phyloP scores from a whole-genome alignment of 495 filamentous ascomycete genomes.

The Cryomyces minteri region DNA sequence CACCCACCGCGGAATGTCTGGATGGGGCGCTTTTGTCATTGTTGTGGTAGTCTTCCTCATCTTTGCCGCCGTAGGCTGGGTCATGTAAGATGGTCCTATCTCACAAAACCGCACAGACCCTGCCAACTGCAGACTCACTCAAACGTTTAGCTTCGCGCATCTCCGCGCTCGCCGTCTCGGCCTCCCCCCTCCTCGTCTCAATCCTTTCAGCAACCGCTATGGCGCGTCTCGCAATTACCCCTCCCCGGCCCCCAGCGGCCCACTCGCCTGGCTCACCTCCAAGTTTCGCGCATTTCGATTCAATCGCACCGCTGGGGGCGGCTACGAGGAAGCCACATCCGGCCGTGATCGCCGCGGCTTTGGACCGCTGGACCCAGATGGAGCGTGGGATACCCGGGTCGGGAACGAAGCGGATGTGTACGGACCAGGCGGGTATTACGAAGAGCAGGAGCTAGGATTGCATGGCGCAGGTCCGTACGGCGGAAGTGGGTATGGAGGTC shows the following conservation, averaged over 20 bases:
- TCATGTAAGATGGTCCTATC: slow-evolving; percentile 8
- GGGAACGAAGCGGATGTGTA: slow-evolving; percentile 39
- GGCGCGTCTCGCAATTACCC: slow-evolving; percentile 11
- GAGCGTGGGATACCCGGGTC: slow-evolving; percentile 54
- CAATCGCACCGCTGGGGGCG: slow-evolving; percentile 24
- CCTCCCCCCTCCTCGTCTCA: slow-evolving; percentile 39
- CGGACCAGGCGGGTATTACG: slow-evolving; percentile 29
- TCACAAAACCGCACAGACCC: too few species aligned
- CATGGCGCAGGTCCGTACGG: slow-evolving; percentile 16
- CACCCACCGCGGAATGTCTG: slow-evolving; percentile 2
- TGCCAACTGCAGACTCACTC: too few species aligned
- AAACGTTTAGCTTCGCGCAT: slow-evolving; percentile 18
- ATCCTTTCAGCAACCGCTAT: slow-evolving; percentile 41
- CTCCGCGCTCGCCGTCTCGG: slow-evolving; percentile 42
- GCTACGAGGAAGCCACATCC: slow-evolving; percentile 8
- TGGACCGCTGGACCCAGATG: slow-evolving; percentile 45
- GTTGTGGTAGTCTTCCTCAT: slow-evolving; percentile 32
- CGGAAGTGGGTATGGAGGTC: slow-evolving; percentile 7
- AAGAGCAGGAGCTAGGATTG: slow-evolving; percentile 42
- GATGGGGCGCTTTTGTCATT: slow-evolving; percentile 23
- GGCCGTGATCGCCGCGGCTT: slow-evolving; percentile 4
- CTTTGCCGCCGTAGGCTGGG: slow-evolving; percentile 20
- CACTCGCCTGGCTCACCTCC: slow-evolving; percentile 38
- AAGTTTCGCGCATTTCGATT: slow-evolving; percentile 32
- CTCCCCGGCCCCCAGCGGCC: slow-evolving; percentile 34